Conservation (phyloP, 2,329 filamentous ascomycete genomes). For the Calonectria pauciramosa region DNA sequence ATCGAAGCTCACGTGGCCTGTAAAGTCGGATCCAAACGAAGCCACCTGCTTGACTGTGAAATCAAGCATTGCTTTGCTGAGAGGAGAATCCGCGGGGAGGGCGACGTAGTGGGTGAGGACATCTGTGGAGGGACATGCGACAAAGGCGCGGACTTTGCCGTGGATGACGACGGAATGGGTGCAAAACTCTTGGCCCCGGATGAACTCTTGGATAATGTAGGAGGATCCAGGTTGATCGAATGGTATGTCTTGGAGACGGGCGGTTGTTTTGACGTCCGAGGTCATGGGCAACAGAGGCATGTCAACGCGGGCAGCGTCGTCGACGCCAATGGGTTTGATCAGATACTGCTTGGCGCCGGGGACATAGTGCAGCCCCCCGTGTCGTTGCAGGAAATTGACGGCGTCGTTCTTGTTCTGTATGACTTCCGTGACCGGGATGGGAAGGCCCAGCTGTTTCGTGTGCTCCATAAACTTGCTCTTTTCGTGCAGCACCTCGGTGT, state of each 20-base stretch:
- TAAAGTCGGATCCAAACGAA: constrained; percentile 65
- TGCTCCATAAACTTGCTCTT: constrained; percentile 76
- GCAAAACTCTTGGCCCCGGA: constrained; percentile 74
- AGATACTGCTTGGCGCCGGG: constrained; percentile 65
- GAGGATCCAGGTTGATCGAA: constrained; percentile 55
- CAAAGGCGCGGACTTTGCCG: constrained; percentile 75
- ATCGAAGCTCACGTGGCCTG: constrained; percentile 80
- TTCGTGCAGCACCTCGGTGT: constrained; percentile 71
- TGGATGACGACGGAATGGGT: constrained; percentile 78
- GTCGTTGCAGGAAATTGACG: constrained; percentile 62
- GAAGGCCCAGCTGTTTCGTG: constrained; percentile 66
- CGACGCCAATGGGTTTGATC: constrained; percentile 75
- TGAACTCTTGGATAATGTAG: constrained; percentile 75
- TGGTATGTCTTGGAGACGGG: constrained; percentile 58
- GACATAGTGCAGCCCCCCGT: constrained; percentile 36
- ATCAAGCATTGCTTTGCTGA: constrained; percentile 71
- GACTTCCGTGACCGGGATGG: constrained; percentile 64
- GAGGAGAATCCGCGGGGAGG: constrained; percentile 65
- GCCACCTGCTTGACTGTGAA: constrained; percentile 73
- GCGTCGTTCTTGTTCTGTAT: constrained; percentile 68
- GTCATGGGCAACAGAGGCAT: constrained; percentile 75
- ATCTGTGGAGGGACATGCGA: constrained; percentile 74
- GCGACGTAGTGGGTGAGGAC: constrained; percentile 76
- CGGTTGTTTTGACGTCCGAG: constrained; percentile 68
- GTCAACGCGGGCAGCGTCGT: constrained; percentile 70